These are phyloP conservation scores for Chrysosporium keratinophilum DNA, from an alignment of 2,329 filamentous ascomycete genomes.

Conservation along the genomic window DNA sequence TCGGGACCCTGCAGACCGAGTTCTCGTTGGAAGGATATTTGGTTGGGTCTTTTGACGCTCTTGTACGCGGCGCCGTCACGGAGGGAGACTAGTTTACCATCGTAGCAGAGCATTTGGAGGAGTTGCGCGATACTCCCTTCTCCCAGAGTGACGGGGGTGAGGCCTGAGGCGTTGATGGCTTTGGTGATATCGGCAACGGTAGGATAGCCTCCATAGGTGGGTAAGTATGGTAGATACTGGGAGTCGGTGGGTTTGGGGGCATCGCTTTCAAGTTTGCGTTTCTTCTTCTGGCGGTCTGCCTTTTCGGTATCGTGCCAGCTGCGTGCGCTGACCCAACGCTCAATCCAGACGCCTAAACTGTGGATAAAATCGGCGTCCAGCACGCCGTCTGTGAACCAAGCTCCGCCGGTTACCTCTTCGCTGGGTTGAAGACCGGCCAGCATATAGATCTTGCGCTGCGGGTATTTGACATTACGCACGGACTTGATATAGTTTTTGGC, in stretches of 20 bases:
- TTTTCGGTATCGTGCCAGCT: conserved; percentile 54
- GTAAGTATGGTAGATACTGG: conserved; percentile 42
- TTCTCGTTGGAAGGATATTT: conserved; percentile 25
- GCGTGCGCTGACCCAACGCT: conserved; percentile 58
- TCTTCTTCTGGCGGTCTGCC: conserved; percentile 32
- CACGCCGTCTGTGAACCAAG: conserved; percentile 87
- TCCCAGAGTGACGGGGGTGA: conserved; percentile 58
- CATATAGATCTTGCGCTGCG: conserved; percentile 93
- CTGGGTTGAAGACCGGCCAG: conserved; percentile 72
- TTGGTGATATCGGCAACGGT: conserved; percentile 68
- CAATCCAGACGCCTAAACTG: conserved; percentile 60
- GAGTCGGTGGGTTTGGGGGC: conserved; percentile 22
- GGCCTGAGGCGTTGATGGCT: conserved; percentile 56
- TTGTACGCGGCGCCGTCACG: conserved; percentile 43
- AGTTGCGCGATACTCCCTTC: conserved; percentile 75
- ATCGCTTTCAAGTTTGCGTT: conserved; percentile 30
- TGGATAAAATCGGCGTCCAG: conserved; percentile 83
- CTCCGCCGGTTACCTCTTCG: conserved; percentile 83
- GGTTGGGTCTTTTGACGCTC: conserved; percentile 33
- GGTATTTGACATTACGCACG: conserved; percentile 85
- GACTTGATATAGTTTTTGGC: conserved; percentile 70
- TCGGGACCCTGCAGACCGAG: conserved; percentile 27
- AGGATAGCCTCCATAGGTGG: conserved; percentile 67
- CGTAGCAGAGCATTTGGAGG: conserved; percentile 78
- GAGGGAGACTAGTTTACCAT: conserved; percentile 64